Percentiles rank a stretch among this genome's conserved stretches.
Conservation (phyloP, 306 rosid species). For the Cucurbita moschata region DNA sequence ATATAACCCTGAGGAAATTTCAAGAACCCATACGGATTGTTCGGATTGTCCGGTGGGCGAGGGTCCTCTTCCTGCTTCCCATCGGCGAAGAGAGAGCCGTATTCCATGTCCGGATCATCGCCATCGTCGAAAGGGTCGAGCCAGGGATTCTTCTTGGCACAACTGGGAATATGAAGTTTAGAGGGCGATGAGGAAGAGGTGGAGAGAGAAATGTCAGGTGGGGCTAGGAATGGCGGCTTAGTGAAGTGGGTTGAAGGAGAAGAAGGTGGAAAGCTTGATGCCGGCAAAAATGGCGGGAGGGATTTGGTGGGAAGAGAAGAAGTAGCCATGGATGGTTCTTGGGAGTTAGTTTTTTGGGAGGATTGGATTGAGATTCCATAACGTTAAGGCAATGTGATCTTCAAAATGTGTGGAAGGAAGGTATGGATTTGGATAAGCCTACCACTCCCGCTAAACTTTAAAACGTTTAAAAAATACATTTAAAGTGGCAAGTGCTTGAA, state of each 20-base stretch:
- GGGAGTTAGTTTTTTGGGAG: neutral
- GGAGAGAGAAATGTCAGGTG: slow-evolving; percentile 14
- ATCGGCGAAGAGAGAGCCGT: slow-evolving; percentile 46
- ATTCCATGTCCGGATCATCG: slow-evolving; percentile 58
- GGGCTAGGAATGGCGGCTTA: slow-evolving; percentile 24
- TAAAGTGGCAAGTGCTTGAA: no score
- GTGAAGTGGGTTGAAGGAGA: slow-evolving; percentile 20
- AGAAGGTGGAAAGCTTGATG: slow-evolving; percentile 25
- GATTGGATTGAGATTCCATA: neutral
- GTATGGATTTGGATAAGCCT: slow-evolving; percentile 49
- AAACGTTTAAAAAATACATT: no score
- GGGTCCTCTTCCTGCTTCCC: slow-evolving; percentile 85
- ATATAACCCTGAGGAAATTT: slow-evolving; percentile 60
- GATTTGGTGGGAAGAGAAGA: slow-evolving; percentile 36
- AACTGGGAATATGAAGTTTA: slow-evolving; percentile 13
- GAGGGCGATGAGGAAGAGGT: slow-evolving; percentile 10
- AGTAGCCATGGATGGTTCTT: slow-evolving; percentile 34
- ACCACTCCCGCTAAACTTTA: neutral
- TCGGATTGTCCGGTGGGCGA: slow-evolving; percentile 61
- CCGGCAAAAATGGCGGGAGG: slow-evolving; percentile 41
- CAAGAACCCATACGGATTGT: slow-evolving; percentile 59
- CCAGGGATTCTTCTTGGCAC: slow-evolving; percentile 54
- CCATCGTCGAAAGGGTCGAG: slow-evolving; percentile 73
- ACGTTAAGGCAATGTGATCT: neutral
- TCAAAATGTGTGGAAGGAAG: slow-evolving; percentile 49